These are phyloP conservation scores for Leccinum rimulosum DNA, from an alignment of 768 basidiomycete species.

Conservation along the genomic window DNA sequence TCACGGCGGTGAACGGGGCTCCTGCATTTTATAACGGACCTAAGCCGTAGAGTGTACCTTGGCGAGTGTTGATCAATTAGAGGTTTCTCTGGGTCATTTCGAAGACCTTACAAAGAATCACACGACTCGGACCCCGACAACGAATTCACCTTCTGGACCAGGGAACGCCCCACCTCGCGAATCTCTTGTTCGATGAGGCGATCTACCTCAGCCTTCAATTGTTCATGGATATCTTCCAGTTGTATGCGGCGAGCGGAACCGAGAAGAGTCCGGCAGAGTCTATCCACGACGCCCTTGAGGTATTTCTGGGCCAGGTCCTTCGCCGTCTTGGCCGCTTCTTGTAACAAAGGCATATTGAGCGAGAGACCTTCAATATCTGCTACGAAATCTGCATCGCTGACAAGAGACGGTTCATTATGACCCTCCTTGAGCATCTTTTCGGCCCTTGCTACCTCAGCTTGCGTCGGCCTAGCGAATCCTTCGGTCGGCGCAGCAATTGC, in stretches of 20 bases:
- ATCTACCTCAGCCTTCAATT: constrained; percentile 15
- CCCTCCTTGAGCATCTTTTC: constrained; percentile 26
- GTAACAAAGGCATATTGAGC: constrained; percentile 13
- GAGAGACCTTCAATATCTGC: constrained; percentile 19
- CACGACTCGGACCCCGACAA: constrained; percentile 16
- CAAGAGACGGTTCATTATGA: constrained; percentile 17
- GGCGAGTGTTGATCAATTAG: not conserved
- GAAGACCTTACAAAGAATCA: constrained; percentile 35
- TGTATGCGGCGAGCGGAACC: constrained; percentile 13
- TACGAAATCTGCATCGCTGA: constrained; percentile 22
- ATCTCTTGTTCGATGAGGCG: constrained; percentile 11
- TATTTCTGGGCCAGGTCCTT: constrained; percentile 19
- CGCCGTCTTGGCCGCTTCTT: constrained; percentile 13
- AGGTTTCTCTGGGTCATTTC: constrained; percentile 30
- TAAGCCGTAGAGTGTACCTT: constrained; percentile 20
- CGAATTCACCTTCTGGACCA: constrained; percentile 21
- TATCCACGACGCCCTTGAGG: constrained; percentile 18
- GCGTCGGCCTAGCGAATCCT: constrained; percentile 7
- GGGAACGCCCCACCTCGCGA: constrained; percentile 13
- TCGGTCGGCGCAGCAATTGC: constrained; percentile 4
- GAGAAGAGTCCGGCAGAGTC: constrained; percentile 14
- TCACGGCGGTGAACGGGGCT: too few relatives aligned
- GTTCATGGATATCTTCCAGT: constrained; percentile 14
- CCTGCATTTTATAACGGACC: constrained; percentile 7
- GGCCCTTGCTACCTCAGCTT: constrained; percentile 8